Percentiles rank a stretch among this genome's conserved stretches.
Conservation (phyloP, 805 yeast genomes). For the Spathaspora sp. region DNA sequence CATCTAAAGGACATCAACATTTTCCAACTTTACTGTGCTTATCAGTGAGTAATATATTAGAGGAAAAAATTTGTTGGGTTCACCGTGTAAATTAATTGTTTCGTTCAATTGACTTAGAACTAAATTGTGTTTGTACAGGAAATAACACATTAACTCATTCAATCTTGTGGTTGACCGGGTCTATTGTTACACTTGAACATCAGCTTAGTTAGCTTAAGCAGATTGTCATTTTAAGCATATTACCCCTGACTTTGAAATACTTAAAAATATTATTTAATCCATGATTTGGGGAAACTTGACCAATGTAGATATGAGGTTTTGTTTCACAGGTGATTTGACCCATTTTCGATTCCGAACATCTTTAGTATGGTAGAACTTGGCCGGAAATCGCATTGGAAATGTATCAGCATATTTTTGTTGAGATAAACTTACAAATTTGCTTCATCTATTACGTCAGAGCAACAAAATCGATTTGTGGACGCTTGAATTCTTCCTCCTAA, state of each 20-base stretch:
- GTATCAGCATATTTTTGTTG: not conserved
- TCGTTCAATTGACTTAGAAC: no score
- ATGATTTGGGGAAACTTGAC: not conserved
- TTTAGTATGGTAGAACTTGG: no score
- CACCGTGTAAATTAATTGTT: no score
- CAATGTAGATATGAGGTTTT: not conserved
- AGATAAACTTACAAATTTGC: not conserved
- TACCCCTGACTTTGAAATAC: not conserved
- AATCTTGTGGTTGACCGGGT: not conserved
- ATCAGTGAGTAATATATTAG: not conserved
- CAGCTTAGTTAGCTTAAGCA: not conserved
- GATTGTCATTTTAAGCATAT: no score
- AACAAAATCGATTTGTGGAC: not conserved
- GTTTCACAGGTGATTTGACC: not conserved
- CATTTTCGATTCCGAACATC: not conserved
- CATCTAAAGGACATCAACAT: not conserved
- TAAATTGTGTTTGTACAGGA: no score
- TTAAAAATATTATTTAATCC: not conserved
- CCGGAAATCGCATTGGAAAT: no score
- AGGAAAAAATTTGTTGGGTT: no score
- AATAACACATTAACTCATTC: no score
- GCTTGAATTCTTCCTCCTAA: not conserved
- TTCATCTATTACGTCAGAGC: not conserved
- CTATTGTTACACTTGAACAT: not conserved
- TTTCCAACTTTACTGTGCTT: not conserved